phyloP scores from a whole-genome alignment of 2,329 filamentous ascomycete genomes.

The Colletotrichum lupini region DNA sequence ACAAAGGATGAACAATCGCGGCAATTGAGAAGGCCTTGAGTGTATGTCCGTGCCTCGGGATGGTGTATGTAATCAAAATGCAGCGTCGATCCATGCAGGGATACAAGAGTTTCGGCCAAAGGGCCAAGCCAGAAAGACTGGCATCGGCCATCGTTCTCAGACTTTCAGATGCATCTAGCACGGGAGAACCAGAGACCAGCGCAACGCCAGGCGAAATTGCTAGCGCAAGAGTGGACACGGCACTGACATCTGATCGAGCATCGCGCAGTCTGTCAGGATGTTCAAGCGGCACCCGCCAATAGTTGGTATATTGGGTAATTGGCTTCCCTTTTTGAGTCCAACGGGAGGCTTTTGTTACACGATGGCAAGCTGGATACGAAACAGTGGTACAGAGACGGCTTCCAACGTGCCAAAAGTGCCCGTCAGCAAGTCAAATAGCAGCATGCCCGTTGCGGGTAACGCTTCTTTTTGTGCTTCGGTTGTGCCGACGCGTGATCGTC shows the following conservation, averaged over 20 bases:
- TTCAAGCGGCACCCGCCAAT: background rate
- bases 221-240: background rate
- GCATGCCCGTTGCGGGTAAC: too few relatives aligned
- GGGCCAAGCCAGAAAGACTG: background rate
- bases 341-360: background rate
- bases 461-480: background rate
- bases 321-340: background rate
- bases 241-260: background rate
- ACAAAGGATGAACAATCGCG: background rate
- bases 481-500: background rate
- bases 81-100: background rate
- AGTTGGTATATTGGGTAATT: background rate
- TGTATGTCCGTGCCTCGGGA: background rate
- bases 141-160: background rate
- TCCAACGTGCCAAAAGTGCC: background rate
- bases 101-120: background rate
- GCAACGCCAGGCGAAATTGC: background rate
- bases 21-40: background rate
- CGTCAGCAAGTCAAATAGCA: background rate
- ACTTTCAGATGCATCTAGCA: background rate
- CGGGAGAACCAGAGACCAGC: background rate
- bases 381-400: constrained; percentile 10
- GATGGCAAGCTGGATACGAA: background rate
- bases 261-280: background rate
- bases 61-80: background rate